Evolutionary conservation across 225 moss, liverwort and hornwort species (phyloP), one percentile per base, ranked within the genome.

Genomic region (Bryum argenteum): DNA sequence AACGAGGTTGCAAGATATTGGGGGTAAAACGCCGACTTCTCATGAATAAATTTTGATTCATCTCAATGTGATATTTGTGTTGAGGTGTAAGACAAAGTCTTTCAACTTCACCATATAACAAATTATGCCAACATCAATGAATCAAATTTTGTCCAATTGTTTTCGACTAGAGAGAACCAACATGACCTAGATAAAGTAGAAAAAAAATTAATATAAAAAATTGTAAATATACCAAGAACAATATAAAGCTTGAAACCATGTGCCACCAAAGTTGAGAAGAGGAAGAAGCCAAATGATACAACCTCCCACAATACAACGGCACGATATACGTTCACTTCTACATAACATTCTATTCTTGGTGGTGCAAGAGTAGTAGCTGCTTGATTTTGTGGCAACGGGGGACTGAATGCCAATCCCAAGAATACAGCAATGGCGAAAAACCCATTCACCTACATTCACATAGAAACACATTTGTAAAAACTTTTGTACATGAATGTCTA

Each of bases 181-280:
- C 53, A 9, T 13, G n/a, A 66, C 3, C 33, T 33, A 47, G 47
- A 12, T 12, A 58, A 12, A 58, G 38, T 33, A 18, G 4, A 59
- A 3, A 65, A n/a, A 3, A 51, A 51, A 58, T 19, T 21, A 44
- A 13, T 6, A 20, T 0, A 1, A n/a, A 48, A 48, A 3, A 37
- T 33, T 50, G 52, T 2, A 0, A 39, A 50, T 67, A 1, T 84
- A 74, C 90, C 86, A 5, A 94, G 82, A 58, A 94, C 90, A 40
- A 94, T 91, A 71, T 82, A 88, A 23, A 94, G 88, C 80, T 94
- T 94, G 62, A 91, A 91, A 14, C 91, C 94, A 42, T 94, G 94
- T 24, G 94, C 91, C 40, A 94, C 83, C 71, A 91, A 74, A 42
- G 91, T 94, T 20, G 94, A 94, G 77, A 94, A 94, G 63, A 90